Conservation (phyloP, 805 yeast species). For the Sugiyamaella lignohabitans region DNA sequence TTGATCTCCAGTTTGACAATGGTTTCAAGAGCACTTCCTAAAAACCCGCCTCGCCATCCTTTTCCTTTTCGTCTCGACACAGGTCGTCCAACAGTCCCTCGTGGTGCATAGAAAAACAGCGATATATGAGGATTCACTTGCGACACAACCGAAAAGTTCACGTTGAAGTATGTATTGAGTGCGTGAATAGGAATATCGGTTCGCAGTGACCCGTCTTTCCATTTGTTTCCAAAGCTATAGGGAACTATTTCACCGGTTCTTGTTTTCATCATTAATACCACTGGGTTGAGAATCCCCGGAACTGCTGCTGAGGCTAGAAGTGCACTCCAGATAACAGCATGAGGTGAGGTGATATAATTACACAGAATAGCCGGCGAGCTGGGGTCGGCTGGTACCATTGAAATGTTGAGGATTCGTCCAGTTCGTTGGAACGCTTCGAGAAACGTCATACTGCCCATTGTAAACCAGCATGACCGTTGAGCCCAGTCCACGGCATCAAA, state of each 20-base stretch:
- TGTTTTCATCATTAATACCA: constrained; percentile 65
- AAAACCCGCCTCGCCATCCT: constrained; percentile 69
- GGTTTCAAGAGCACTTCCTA: constrained; percentile 66
- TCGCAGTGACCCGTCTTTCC: constrained; percentile 74
- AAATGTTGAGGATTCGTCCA: constrained; percentile 63
- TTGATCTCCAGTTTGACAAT: constrained; percentile 63
- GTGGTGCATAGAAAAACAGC: constrained; percentile 67
- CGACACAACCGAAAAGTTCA: constrained; percentile 67
- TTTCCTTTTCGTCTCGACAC: constrained; percentile 52
- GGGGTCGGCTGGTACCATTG: constrained; percentile 77
- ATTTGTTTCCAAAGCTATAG: constrained; percentile 64
- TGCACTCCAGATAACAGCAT: constrained; percentile 77
- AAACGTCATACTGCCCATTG: constrained; percentile 66
- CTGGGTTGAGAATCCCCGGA: constrained; percentile 76
- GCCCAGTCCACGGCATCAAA: constrained; percentile 77
- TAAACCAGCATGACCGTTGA: constrained; percentile 57
- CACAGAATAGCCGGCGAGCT: constrained; percentile 76
- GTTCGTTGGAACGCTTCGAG: constrained; percentile 62
- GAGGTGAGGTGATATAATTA: constrained; percentile 69
- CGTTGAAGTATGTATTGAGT: constrained; percentile 67
- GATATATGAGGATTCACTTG: constrained; percentile 81
- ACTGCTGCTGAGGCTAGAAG: constrained; percentile 75
- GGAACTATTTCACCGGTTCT: constrained; percentile 45
- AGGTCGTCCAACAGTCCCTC: constrained; percentile 76
- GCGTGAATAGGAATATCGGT: constrained; percentile 76